A percentile compares a stretch with the other conserved stretches of the same genome.
Conservation (phyloP, 805 yeast genomes). For the Metschnikowia similis region DNA sequence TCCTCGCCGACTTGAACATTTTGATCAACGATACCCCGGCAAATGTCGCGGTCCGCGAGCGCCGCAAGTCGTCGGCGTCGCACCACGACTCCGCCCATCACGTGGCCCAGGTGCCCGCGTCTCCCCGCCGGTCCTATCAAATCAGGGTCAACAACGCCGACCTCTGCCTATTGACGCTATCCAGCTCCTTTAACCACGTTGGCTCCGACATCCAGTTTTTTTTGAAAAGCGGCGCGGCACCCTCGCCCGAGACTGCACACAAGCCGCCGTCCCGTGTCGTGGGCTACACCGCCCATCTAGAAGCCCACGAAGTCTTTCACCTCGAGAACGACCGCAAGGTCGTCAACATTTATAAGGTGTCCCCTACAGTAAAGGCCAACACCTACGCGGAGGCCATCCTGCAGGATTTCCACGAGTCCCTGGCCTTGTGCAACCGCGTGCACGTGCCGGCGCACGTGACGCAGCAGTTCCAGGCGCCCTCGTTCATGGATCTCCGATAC, state of each 20-base stretch:
- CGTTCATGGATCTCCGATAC: slow-evolving; percentile 35
- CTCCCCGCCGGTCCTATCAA: slow-evolving; percentile 22
- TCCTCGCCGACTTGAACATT: slow-evolving; percentile 28
- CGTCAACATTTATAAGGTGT: slow-evolving; percentile 30
- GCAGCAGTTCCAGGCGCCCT: slow-evolving; percentile 35
- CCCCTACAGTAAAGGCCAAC: slow-evolving; percentile 31
- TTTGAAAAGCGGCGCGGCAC: slow-evolving; percentile 21
- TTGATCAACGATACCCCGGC: slow-evolving; percentile 33
- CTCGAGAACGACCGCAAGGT: slow-evolving; percentile 9
- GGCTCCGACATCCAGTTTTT: slow-evolving; percentile 37
- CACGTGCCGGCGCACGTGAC: slow-evolving; percentile 29
- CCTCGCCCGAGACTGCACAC: slow-evolving; percentile 3
- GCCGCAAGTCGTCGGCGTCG: slow-evolving; percentile 8
- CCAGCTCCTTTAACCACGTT: slow-evolving; percentile 32
- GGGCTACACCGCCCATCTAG: slow-evolving; percentile 33
- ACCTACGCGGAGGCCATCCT: slow-evolving; percentile 28
- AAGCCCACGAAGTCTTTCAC: slow-evolving; percentile 38
- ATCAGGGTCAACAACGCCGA: slow-evolving; percentile 29
- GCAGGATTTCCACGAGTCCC: slow-evolving; percentile 9
- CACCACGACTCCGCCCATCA: slow-evolving; percentile 8
- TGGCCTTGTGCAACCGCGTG: slow-evolving; percentile 7
- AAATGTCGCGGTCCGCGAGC: slow-evolving; percentile 22
- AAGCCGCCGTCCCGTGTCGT: slow-evolving; percentile 21
- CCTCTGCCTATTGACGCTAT: slow-evolving; percentile 30
- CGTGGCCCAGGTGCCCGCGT: slow-evolving; percentile 11